Conservation (phyloP, 2,329 filamentous ascomycete species). For the Alternaria hordeiaustralica region DNA sequence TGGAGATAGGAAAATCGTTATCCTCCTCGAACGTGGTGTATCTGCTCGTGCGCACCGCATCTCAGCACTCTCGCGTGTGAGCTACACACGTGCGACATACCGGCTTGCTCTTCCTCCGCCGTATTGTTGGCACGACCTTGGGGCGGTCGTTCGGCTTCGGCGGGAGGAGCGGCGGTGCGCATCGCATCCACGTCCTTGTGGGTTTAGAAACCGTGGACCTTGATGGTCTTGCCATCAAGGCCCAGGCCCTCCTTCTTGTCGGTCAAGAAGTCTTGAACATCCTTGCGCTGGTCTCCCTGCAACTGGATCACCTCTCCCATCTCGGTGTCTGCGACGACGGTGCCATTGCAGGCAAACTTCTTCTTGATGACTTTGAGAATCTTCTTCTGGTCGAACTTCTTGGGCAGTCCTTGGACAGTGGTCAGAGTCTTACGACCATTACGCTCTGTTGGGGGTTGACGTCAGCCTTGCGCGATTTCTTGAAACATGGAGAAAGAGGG, state of each 20-base stretch:
- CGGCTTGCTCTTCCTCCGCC: slow-evolving; percentile 10
- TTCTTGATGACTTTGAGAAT: slow-evolving; percentile 99
- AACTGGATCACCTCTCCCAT: slow-evolving; percentile 99
- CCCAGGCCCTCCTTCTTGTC: slow-evolving; percentile 94
- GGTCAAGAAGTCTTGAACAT: slow-evolving; percentile 95
- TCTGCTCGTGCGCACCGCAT: slow-evolving; percentile 29
- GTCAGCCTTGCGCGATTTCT: slow-evolving; percentile 51
- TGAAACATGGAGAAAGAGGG: background rate
- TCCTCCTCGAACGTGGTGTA: slow-evolving; percentile 26
- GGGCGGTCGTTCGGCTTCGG: slow-evolving; percentile 11
- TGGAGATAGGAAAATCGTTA: slow-evolving; percentile 26
- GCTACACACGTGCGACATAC: slow-evolving; percentile 5
- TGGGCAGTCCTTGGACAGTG: slow-evolving; percentile 96
- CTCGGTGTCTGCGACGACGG: slow-evolving; percentile 92
- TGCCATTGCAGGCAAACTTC: slow-evolving; percentile 99
- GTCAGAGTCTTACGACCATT: slow-evolving; percentile 99
- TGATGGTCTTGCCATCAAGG: slow-evolving; percentile 95
- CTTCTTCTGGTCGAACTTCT: slow-evolving; percentile 99
- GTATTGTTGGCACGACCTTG: slow-evolving; percentile 8
- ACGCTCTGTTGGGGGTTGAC: slow-evolving; percentile 71
- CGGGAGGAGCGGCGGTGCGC: slow-evolving; percentile 14
- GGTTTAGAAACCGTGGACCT: slow-evolving; percentile 63
- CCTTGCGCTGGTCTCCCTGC: slow-evolving; percentile 98
- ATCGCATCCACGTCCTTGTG: slow-evolving; percentile 7
- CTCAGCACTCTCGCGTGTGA: slow-evolving; percentile 18